phyloP scores from a whole-genome alignment of 768 basidiomycete genomes.

The Russula sp. region DNA sequence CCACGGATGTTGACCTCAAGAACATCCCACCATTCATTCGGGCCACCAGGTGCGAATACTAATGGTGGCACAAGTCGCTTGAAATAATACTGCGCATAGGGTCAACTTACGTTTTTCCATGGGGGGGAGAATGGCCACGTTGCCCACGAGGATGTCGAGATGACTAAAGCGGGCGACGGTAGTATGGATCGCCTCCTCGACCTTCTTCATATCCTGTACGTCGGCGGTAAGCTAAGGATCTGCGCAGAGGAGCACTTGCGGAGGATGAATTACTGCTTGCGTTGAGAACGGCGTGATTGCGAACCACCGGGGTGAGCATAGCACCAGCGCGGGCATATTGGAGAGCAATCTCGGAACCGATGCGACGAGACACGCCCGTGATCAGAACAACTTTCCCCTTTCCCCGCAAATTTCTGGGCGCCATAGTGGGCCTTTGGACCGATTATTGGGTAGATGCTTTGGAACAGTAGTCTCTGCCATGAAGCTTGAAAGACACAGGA shows the following conservation, averaged over 20 bases:
- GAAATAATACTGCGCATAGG: neutral
- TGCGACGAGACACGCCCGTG: neutral
- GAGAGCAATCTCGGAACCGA: neutral
- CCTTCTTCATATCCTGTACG: neutral
- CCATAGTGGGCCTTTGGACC: neutral
- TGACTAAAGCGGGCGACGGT: neutral
- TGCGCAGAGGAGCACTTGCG: neutral
- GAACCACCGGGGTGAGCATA: neutral
- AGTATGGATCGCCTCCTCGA: neutral
- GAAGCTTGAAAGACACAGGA: too few relatives aligned
- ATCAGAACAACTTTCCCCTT: neutral
- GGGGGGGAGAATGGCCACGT: neutral
- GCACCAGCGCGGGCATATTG: neutral
- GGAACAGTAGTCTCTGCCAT: neutral
- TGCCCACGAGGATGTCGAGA: neutral
- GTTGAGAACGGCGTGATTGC: neutral
- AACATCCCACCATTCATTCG: constrained; percentile 4
- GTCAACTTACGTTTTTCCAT: neutral
- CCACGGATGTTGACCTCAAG: constrained; percentile 6
- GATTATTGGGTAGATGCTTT: neutral
- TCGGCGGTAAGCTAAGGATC: neutral
- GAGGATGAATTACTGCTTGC: neutral
- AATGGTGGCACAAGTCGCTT: neutral
- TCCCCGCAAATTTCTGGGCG: neutral
- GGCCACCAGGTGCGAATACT: neutral